Evolutionary conservation across 495 filamentous ascomycete species (phyloP).

Genomic region (Tuber melanosporum): DNA sequence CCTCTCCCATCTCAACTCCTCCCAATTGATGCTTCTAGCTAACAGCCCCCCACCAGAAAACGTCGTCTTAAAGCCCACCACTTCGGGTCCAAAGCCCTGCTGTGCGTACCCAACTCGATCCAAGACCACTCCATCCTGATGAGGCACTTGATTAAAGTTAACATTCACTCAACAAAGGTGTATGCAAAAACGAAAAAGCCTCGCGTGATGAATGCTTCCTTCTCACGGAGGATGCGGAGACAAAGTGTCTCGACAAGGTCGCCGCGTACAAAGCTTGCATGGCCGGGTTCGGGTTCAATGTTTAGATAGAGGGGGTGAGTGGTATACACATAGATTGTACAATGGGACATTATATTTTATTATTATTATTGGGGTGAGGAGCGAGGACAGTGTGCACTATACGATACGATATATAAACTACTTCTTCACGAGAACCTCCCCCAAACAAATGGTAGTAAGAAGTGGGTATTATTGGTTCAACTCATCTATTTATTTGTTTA

Average conservation of each 20-base stretch:
- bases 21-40: neutral
- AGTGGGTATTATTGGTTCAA: neutral
- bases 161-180: conserved; percentile 46
- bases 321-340: conserved; percentile 2
- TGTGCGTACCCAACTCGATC: conserved; percentile 19
- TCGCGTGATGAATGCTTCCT: conserved; percentile 97
- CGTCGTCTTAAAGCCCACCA: conserved; percentile 21
- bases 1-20: neutral
- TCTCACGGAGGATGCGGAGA: conserved; percentile 68
- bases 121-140: neutral
- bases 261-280: conserved; percentile 86
- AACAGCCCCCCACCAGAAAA: conserved; percentile 17
- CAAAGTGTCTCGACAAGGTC: conserved; percentile 73
- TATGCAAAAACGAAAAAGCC: conserved; percentile 92
- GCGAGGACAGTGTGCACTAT: neutral
- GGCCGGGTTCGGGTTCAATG: conserved; percentile 84
- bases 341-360: neutral
- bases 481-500: neutral
- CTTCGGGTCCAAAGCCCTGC: conserved; percentile 34
- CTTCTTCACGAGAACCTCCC: neutral
- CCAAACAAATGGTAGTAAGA: neutral
- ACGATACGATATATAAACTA: neutral
- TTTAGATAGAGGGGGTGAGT: conserved; percentile 15
- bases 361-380: no score
- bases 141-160: neutral